Evolutionary conservation across 345 rosid genomes (phyloP), one percentile per base, ranked within the genome.

Genomic region (Hibiscus tridactylites): DNA sequence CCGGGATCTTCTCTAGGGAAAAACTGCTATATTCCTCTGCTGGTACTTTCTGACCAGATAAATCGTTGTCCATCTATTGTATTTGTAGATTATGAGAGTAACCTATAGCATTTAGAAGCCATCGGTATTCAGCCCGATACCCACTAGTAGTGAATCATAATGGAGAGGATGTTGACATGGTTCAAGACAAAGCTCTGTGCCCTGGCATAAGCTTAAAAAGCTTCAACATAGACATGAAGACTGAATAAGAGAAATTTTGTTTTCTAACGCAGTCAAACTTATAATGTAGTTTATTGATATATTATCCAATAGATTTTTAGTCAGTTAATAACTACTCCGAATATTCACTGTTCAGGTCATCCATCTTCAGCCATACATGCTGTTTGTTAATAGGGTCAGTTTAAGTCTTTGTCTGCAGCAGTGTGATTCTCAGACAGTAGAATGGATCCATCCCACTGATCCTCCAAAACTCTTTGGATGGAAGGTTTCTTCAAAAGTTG

Each of bases 381-480:
- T 92, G 75, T 90, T 92, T 75, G 80, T 89, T 67, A 95, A 95
- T 73, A 86, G 98, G 82, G 79, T 85, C 75, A 97, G 99, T 54
- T 44, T 76, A 61, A 85, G 89, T 71, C 67, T 95, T 80, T 90
- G 91, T 83, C 71, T 95, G 70, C 96, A 87, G 83, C 99, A 95
- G 80, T 92, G 93, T 68, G 90, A 88, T 80, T 88, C 96, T 71
- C 91, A 82, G 75, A 76, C 78, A 57, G 86, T 83, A 75, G 90
- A 90, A 74, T 88, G 98, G 96, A 85, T 95, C 81, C 85, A 83
- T 88, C 93, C 98, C 29, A 82, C 86, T 71, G 97, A 92, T 84
- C 88, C 91, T 78, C 98, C 99, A 59, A 89, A 90, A 79, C 84
- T 71, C 72, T 85, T 92, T 71, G 58, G 88, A 65, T 95, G 99